Evolutionary conservation across 1,139 yeast genomes (phyloP).

Genomic region (Kazachstania sp.): DNA sequence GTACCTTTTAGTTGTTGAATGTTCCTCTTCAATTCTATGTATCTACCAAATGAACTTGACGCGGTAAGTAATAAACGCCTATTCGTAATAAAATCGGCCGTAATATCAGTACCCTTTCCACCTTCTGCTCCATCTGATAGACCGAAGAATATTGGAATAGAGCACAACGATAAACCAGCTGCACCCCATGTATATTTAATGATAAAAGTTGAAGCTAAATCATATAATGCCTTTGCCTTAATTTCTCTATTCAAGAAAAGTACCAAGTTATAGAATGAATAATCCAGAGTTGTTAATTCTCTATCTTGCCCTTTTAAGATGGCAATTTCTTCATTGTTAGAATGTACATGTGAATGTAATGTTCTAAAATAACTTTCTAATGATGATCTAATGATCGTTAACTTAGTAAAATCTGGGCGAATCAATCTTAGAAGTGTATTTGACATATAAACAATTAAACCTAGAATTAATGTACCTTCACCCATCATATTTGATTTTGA

Average conservation of each 20-base stretch:
- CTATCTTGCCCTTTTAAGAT: conserved; percentile 72
- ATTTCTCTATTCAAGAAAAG: conserved; percentile 71
- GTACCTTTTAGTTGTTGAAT: conserved; percentile 81
- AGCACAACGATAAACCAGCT: conserved; percentile 78
- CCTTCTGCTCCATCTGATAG: conserved; percentile 33
- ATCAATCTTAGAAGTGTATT: conserved; percentile 64
- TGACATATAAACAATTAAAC: conserved; percentile 72
- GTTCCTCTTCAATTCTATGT: conserved; percentile 78
- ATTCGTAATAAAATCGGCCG: conserved; percentile 82
- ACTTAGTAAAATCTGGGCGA: conserved; percentile 84
- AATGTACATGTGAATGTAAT: conserved; percentile 71
- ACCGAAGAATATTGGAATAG: conserved; percentile 73
- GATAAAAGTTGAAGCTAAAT: conserved; percentile 70
- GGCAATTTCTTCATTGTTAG: conserved; percentile 81
- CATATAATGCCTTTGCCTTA: conserved; percentile 67
- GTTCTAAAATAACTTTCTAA: conserved; percentile 81
- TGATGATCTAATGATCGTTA: conserved; percentile 69
- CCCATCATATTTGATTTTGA: conserved; percentile 65
- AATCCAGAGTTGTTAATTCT: conserved; percentile 72
- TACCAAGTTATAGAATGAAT: conserved; percentile 72
- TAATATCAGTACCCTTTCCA: conserved; percentile 46
- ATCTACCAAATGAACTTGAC: conserved; percentile 80
- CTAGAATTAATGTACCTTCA: conserved; percentile 78
- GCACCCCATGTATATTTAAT: conserved; percentile 96
- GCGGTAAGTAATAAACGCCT: conserved; percentile 78